phyloP scores from a whole-genome alignment of 2,329 filamentous ascomycete species.

The Ophiostoma ulmi region DNA sequence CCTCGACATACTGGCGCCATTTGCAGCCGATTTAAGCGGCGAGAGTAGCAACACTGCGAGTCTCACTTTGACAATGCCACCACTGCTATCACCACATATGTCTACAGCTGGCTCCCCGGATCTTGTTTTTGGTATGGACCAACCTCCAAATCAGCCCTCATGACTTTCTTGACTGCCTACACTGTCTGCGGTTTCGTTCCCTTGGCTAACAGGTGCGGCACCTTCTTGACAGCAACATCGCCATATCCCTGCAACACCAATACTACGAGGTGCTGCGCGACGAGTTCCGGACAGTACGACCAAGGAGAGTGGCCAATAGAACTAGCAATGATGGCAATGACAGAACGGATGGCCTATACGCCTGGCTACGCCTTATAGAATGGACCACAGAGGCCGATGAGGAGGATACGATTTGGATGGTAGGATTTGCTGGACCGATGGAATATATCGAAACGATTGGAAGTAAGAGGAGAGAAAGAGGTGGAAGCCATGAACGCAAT shows the following conservation, averaged over 20 bases:
- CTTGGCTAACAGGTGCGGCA: neutral
- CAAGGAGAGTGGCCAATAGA: neutral
- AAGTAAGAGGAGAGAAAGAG: neutral
- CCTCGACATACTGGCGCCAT: neutral
- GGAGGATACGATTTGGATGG: neutral
- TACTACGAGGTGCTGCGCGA: neutral
- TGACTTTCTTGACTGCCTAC: neutral
- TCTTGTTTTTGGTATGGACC: neutral
- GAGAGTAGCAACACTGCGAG: neutral
- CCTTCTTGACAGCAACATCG: neutral
- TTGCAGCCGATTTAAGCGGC: neutral
- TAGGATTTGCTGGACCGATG: neutral
- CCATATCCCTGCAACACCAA: neutral
- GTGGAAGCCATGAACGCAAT: no score
- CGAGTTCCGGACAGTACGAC: neutral
- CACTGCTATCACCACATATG: neutral
- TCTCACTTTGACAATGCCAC: neutral
- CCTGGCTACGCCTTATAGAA: neutral
- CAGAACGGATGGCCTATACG: neutral
- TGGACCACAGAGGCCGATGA: neutral
- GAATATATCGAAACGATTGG: neutral
- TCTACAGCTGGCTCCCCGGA: neutral
- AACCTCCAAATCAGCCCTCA: neutral
- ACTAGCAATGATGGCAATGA: neutral
- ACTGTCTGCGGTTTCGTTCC: neutral